Conservation (phyloP, 495 filamentous ascomycete genomes). For the Corynascus novoguineensis region DNA sequence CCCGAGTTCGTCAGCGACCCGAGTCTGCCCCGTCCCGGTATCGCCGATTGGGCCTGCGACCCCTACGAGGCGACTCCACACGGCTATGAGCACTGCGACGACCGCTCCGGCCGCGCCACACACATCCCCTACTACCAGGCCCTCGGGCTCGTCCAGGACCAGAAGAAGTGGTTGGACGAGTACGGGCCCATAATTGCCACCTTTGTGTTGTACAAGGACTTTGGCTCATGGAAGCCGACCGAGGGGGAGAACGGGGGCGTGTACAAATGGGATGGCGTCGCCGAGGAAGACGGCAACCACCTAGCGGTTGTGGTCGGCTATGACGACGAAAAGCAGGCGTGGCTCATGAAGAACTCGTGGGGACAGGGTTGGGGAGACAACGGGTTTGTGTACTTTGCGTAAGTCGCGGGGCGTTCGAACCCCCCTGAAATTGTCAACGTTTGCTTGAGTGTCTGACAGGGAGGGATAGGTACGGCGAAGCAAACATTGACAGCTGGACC, state of each 20-base stretch:
- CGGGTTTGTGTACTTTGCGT: constrained; percentile 25
- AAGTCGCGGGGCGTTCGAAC: too few species aligned
- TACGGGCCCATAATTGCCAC: constrained; percentile 21
- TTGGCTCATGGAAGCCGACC: constrained; percentile 10
- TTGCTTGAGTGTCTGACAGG: background rate
- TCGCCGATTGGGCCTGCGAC: constrained; percentile 22
- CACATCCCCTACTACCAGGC: constrained; percentile 9
- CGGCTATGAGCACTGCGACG: constrained; percentile 9
- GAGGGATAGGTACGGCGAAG: constrained; percentile 11
- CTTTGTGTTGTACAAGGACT: constrained; percentile 18
- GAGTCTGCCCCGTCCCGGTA: background rate
- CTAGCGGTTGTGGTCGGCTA: constrained; percentile 20
- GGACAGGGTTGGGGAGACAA: constrained; percentile 11
- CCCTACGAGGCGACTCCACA: constrained; percentile 16
- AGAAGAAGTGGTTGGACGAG: constrained; percentile 22
- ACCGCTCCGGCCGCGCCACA: constrained; percentile 18
- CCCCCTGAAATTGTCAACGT: background rate
- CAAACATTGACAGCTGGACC: constrained; percentile 20
- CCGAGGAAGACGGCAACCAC: constrained; percentile 15
- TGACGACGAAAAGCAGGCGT: constrained; percentile 18
- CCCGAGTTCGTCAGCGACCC: background rate
- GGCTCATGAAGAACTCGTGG: constrained; percentile 27
- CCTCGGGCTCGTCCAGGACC: constrained; percentile 18
- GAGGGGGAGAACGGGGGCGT: background rate
- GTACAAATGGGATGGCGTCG: constrained; percentile 11